Percentiles rank a stretch among this genome's conserved stretches.
Evolutionary conservation across 305 asterid genomes (phyloP).

Genomic region (Fraxinus sp.): DNA sequence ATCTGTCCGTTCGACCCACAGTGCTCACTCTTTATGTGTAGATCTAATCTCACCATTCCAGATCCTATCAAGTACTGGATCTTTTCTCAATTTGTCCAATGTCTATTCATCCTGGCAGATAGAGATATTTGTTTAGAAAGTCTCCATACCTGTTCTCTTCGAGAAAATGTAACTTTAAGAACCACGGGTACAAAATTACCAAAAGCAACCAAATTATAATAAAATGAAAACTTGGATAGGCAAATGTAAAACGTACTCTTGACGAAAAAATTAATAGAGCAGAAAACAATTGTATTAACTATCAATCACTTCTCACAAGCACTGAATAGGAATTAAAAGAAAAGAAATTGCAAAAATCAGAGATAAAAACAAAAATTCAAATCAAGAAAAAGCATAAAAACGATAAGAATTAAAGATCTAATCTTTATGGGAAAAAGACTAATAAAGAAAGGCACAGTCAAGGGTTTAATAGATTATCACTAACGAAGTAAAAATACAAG

Average conservation of each 20-base stretch:
- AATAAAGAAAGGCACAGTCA: not conserved
- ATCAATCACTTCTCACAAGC: not conserved
- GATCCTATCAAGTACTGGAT: no score
- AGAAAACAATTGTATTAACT: not conserved
- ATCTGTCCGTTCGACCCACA: slow-evolving; percentile 23
- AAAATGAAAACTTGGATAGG: no score
- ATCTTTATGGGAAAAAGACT: not conserved
- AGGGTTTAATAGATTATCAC: not conserved
- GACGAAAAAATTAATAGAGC: no score
- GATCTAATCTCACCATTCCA: no score
- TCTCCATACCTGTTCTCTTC: no score
- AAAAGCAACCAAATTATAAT: no score
- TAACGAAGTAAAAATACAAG: not conserved
- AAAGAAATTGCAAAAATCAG: not conserved
- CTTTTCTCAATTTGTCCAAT: no score
- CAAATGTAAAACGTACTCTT: no score
- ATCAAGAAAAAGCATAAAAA: not conserved
- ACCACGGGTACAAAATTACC: no score
- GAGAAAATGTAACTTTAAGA: no score
- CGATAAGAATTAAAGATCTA: not conserved
- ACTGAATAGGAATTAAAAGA: not conserved
- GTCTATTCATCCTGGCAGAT: no score
- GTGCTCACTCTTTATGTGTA: slow-evolving; percentile 24
- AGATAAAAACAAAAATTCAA: not conserved
- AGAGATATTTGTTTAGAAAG: no score